These are phyloP conservation scores for Zangia roseola DNA, from an alignment of 768 basidiomycete species.

Conservation along the genomic window DNA sequence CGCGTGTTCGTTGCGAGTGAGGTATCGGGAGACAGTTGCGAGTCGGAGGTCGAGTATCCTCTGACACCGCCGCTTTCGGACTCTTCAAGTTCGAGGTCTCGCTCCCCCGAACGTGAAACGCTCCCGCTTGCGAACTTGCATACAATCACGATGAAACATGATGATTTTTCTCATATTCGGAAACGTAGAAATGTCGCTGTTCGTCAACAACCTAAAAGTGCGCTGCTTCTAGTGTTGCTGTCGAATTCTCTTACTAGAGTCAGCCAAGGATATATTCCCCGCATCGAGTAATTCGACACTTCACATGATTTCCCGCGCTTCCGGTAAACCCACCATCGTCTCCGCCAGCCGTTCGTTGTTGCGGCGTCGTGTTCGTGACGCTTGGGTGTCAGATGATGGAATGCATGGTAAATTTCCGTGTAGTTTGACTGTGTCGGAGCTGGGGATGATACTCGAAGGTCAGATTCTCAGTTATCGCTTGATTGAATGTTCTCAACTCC, in stretches of 20 bases:
- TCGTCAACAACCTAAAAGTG: conserved; percentile 23
- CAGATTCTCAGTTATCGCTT: conserved; percentile 13
- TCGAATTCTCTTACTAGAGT: conserved; percentile 9
- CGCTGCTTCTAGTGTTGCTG: conserved; percentile 5
- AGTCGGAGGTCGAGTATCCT: conserved; percentile 66
- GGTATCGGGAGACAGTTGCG: conserved; percentile 35
- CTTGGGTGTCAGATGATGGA: neutral
- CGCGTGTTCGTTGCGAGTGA: conserved; percentile 32
- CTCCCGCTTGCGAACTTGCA: conserved; percentile 10
- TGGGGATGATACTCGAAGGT: conserved; percentile 64
- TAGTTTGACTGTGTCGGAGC: conserved; percentile 40
- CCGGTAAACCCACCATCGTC: conserved; percentile 67
- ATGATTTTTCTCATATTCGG: conserved; percentile 12
- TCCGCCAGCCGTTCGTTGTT: conserved; percentile 49
- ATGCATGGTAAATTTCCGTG: conserved; percentile 19
- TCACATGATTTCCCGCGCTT: conserved; percentile 54
- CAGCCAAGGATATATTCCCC: conserved; percentile 10
- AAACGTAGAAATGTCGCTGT: conserved; percentile 28
- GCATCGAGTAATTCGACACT: conserved; percentile 39
- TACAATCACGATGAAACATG: conserved; percentile 19
- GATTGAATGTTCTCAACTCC: conserved; percentile 34
- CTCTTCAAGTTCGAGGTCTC: conserved; percentile 60
- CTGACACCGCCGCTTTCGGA: conserved; percentile 79
- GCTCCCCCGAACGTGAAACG: conserved; percentile 47
- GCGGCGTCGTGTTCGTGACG: conserved; percentile 14